Evolutionary conservation across 1,284 basidiomycete species (phyloP).

Genomic region (Fomes fomentarius): DNA sequence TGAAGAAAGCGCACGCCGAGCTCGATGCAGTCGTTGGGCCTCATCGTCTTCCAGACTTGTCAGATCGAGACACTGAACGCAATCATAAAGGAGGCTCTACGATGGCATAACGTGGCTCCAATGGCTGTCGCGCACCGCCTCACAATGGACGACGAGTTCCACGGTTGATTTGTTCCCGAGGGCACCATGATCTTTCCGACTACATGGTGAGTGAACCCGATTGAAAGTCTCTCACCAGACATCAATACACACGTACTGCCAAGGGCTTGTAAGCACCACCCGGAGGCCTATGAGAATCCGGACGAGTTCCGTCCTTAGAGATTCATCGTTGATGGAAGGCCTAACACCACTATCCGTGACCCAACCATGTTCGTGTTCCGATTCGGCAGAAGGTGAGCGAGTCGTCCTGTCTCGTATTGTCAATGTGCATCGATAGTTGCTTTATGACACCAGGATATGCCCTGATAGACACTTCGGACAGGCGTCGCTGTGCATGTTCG

Average conservation of each 20-base stretch:
- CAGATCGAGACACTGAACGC: slow-evolving; percentile 16
- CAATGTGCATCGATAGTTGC: too few relatives aligned
- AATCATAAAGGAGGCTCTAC: slow-evolving; percentile 13
- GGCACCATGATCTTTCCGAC: slow-evolving; percentile 24
- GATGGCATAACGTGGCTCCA: slow-evolving; percentile 12
- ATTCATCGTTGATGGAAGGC: slow-evolving; percentile 1
- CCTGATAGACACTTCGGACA: slow-evolving; percentile 2
- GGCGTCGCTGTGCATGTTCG: slow-evolving; percentile 1
- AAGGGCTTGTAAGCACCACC: slow-evolving; percentile 7
- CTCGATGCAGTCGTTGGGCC: slow-evolving; percentile 28
- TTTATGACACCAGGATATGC: slow-evolving; percentile 4
- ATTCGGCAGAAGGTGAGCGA: slow-evolving; percentile 6
- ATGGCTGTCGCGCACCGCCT: slow-evolving; percentile 5
- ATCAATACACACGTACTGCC: too few relatives aligned
- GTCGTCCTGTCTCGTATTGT: too few relatives aligned
- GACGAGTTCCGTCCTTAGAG: slow-evolving; percentile 6
- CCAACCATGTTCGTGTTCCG: slow-evolving; percentile 5
- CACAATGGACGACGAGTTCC: slow-evolving; percentile 3
- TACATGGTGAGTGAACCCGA: slow-evolving; percentile 20
- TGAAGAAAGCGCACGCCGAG: slow-evolving; percentile 31
- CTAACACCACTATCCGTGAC: neutral
- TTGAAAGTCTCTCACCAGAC: too few relatives aligned
- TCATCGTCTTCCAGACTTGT: slow-evolving; percentile 23
- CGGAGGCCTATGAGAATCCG: neutral
- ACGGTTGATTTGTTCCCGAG: slow-evolving; percentile 23